Evolutionary conservation across 129 eudicot genomes (phyloP), one percentile per base, ranked within the genome.

Genomic region (Scalesia atractyloides): DNA sequence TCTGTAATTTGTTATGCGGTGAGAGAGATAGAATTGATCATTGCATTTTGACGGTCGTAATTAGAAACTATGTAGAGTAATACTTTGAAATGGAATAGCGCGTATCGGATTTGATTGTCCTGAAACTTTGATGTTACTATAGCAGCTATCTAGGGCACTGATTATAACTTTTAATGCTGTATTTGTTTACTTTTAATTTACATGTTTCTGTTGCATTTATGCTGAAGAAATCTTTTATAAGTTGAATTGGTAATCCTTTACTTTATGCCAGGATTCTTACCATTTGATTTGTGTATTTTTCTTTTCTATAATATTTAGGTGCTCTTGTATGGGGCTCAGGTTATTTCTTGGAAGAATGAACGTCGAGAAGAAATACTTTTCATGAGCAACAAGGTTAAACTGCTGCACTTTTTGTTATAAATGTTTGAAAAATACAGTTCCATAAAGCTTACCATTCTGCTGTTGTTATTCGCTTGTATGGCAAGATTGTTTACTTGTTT

Each of bases 271-370:
- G 49, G 64, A 49, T 37, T 74, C 64, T 74, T 63, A 74, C 41
- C 8, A 1, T 15, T 69, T 49, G 41, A 39, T 77, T 50, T 54
- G 15, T 15, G 2, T 15, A 11, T 62, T 47, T 64, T 24, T 64
- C 34, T 59, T 39, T 67, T 41, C 9, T 41, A 9, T 41, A 33
- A 5, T 10, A 10, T 48, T 36, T 82, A 93, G 97, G 97, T 93
- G 50, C 85, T 82, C 51, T 79, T 94, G 67, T 53, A 81, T 70
- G 99, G 99, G 60, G 99, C 94, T 43, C 99, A 88, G 82, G 94
- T 94, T 79, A 79, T 86, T 66, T 90, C 99, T 5, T 90, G 97
- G 99, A 94, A 94, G 84, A 94, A 86, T 82, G 91, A 85, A 37
- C 89, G 87, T 52, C 81, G 97, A 88, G 91, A 94, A 80, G 97